Base-by-base conservation (phyloP, 305 asterid genomes). In the Rubia peregrina region DNA sequence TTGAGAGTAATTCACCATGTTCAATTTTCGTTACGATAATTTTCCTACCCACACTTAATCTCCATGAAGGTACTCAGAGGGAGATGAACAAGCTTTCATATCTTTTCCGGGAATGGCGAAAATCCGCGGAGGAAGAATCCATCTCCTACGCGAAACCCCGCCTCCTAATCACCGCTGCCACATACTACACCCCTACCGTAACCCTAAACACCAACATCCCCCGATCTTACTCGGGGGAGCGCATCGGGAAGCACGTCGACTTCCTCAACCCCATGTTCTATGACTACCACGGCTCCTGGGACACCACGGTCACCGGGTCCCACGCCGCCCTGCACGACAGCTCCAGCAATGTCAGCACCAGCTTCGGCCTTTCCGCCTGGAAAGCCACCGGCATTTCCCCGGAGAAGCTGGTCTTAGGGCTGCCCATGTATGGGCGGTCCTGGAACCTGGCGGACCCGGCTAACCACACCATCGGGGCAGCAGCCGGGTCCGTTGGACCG, bases 401-500 rank as follows among this genome's bases (percentile, higher is more conserved):
- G 24, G 66, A 59, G 62, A 77, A 84, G 67, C 60, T 86, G 40
- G 86, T 86, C 19, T 80, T 89, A 89, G 94, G 88, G 19, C 75
- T 87, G 83, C 94, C 90, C 2, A 78, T 72, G 56, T 89, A 84
- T 26, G 91, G 96, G 46, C 74, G 87, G 68, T 79, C 90, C 13
- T 86, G 88, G 92, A 61, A 73, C 68, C 51, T 87, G 75, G 75
- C 80, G 87, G 88, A 83, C 75, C 87, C 82, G 9, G 75, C 65
- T 24, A 69, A 77, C 65, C 80, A 86, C 9, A 84, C 85, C 7
- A 85, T 88, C 14, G 88, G 95, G 48, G 86, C 85, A 48, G 87
- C 89, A 2, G 90, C 91, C 0, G 79, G 65, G 40, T 89, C 85
- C 46, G 73, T 75, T 4, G 90, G 92, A 0, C 92, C 84, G 21